A percentile compares a stretch with the other conserved stretches of the same genome.
Evolutionary conservation across 495 filamentous ascomycete genomes (phyloP).

Genomic region (Penicillium tannophilum): DNA sequence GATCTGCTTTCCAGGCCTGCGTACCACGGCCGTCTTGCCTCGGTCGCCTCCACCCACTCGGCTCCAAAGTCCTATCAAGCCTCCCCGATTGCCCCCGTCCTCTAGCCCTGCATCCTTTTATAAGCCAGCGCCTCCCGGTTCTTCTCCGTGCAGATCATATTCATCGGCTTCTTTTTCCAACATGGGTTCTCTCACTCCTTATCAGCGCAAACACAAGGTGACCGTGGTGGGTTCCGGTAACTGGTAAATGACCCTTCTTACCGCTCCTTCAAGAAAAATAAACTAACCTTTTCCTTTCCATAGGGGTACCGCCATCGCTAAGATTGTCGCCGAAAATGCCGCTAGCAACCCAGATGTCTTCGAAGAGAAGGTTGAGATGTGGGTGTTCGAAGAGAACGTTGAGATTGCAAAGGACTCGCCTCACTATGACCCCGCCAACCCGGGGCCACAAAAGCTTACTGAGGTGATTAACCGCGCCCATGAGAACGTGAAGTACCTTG

Average conservation of each 20-base stretch:
- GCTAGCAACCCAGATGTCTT: slow-evolving; percentile 75
- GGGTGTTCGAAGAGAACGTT: slow-evolving; percentile 90
- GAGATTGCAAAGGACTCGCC: slow-evolving; percentile 65
- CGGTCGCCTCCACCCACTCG: slow-evolving; percentile 29
- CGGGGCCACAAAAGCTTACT: slow-evolving; percentile 80
- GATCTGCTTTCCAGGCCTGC: slow-evolving; percentile 27
- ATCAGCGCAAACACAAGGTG: slow-evolving; percentile 83
- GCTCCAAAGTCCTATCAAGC: slow-evolving; percentile 16
- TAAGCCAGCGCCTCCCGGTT: slow-evolving; percentile 15
- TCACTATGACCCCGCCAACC: slow-evolving; percentile 59
- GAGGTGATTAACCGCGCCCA: slow-evolving; percentile 86
- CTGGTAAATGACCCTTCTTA: slow-evolving; percentile 58
- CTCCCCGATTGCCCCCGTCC: slow-evolving; percentile 26
- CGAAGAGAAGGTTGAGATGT: slow-evolving; percentile 91
- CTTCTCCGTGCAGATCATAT: slow-evolving; percentile 26
- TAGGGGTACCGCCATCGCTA: slow-evolving; percentile 94
- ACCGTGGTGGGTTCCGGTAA: slow-evolving; percentile 95
- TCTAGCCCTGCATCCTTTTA: slow-evolving; percentile 24
- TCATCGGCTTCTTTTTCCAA: slow-evolving; percentile 21
- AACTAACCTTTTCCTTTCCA: not conserved
- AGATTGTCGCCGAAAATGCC: slow-evolving; percentile 94
- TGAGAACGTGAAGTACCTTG: slow-evolving; percentile 98
- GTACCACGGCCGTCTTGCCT: slow-evolving; percentile 22
- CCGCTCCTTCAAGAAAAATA: not conserved
- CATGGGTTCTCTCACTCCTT: slow-evolving; percentile 48